These are phyloP conservation scores for Myotisia sp. DNA, from an alignment of 2,329 filamentous ascomycete genomes.

Conservation along the genomic window DNA sequence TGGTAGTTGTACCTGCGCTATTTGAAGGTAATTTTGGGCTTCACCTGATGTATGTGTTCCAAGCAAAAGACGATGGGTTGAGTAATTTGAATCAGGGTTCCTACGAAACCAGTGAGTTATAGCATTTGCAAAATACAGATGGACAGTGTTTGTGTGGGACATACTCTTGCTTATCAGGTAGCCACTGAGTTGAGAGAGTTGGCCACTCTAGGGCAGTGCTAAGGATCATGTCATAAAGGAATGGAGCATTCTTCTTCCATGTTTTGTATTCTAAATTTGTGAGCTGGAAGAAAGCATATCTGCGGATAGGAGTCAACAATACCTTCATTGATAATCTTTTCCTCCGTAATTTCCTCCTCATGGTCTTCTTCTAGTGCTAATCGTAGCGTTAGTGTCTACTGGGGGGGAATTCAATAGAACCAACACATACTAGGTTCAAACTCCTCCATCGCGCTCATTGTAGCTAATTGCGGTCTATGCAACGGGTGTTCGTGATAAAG, in stretches of 20 bases:
- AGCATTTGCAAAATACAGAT: neutral
- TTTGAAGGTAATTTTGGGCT: constrained; percentile 81
- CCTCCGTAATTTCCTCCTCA: constrained; percentile 61
- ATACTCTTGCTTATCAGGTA: constrained; percentile 77
- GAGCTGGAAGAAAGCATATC: neutral
- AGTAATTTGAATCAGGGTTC: constrained; percentile 71
- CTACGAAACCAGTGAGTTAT: constrained; percentile 22
- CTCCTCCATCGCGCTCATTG: constrained; percentile 3
- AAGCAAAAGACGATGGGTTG: constrained; percentile 74
- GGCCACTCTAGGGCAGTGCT: constrained; percentile 95
- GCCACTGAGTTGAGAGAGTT: constrained; percentile 93
- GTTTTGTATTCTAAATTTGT: constrained; percentile 82
- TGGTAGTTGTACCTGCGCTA: constrained; percentile 85
- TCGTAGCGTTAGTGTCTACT: neutral
- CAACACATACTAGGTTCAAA: constrained; percentile 7
- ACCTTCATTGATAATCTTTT: constrained; percentile 92
- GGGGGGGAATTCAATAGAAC: neutral
- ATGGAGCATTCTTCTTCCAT: constrained; percentile 99
- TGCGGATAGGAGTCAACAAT: constrained; percentile 11
- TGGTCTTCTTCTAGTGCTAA: constrained; percentile 29
- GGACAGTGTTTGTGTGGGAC: too few relatives aligned
- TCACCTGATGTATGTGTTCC: constrained; percentile 87
- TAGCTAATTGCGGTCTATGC: too few relatives aligned
- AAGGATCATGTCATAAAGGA: constrained; percentile 95
- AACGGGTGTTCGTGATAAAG: too few relatives aligned